Base-by-base conservation (phyloP, 768 basidiomycete species). In the Hydnomerulius pinastri region DNA sequence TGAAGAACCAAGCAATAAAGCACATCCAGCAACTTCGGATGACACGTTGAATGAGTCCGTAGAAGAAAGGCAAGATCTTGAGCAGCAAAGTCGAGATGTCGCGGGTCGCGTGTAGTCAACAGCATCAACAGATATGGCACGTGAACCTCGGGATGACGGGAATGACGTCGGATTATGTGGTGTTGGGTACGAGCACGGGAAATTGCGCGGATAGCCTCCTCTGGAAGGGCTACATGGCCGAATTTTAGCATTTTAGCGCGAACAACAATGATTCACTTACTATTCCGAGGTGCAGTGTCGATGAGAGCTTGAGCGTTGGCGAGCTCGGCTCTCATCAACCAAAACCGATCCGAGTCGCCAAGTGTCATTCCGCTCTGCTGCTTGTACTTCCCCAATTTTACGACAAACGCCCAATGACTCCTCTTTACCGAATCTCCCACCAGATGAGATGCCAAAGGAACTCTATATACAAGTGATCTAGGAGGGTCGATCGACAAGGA, bases 301-400 rank as follows among this genome's bases (percentile, higher is more conserved):
- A 25, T 43, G 21, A 52, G 37, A 21, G 48, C 42, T n/a, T 58
- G 58, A 20, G 64, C 59, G 25, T 54, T 54, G 12, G 69, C 71
- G 8, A 81, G 65, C 25, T 69, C 58, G 11, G 77, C 77, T 28
- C 68, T 76, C 78, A 87, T 79, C 40, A 80, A 60, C 85, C 85
- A 87, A 63, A 80, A 87, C 41, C 74, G 72, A 60, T 87, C 83
- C n/a, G 75, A 70, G 36, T 69, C 65, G 13, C 52, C 62, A 35
- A 78, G 58, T 8, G 50, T 13, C 49, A 70, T 62, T 30, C 65
- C 69, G n/a, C 68, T 50, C 29, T 54, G 48, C 30, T 62, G 56
- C 63, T 83, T 85, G 58, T 78, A 76, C 29, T 59, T 64, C 8
- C 71, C 73, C 10, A 86, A 56, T 44, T 72, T 68, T 38, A 74